Evolutionary conservation across 495 filamentous ascomycete genomes (phyloP), one percentile per base, ranked within the genome.

Genomic region (Clohesyomyces aquaticus): DNA sequence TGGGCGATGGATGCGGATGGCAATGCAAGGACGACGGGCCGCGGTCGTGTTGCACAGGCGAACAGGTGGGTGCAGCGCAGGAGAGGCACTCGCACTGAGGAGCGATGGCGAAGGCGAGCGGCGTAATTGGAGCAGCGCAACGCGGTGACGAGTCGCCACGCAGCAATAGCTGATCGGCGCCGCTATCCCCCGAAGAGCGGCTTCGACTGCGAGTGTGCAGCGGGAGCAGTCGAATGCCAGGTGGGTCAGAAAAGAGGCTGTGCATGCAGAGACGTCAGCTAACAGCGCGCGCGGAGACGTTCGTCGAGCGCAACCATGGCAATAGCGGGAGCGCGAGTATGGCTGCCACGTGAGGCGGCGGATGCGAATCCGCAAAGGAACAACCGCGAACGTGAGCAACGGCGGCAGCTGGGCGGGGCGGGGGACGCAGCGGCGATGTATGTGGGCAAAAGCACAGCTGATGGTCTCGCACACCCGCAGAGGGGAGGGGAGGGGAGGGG

Each of bases 301-400:
- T 38, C 6, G 32, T 6, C 32, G 32, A 38, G 32, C 32, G 32
- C 32, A 38, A 27, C 53, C 61, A 59, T 58, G 46, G 61, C 27
- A 59, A 58, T 58, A 65, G 61, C 61, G 54, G 23, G 12, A 26
- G 4, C 2, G 18, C 9, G 4, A 18, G 23, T 43, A 43, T 16
- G 45, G 41, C 45, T 14, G 50, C 63, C 63, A 66, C 63, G 63
- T 66, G 63, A 66, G 63, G 46, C 19, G 35, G 23, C 25, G 12
- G 28, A 18, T 50, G 55, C 42, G 47, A 47, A 26, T 35, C 23
- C 29, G 11, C 2, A 18, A 23, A 10, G 25, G 9, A 41, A 38
- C 42, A 51, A 38, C 14, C 22, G 10, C 28, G 45, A 26, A 14
- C 26, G 25, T 11, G 49, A 53, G 8, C 18, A 4, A 11, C 10